Percentiles rank a stretch among this genome's conserved stretches.
Conservation (phyloP, 139 green algal genomes). For the Micromonas pusilla region DNA sequence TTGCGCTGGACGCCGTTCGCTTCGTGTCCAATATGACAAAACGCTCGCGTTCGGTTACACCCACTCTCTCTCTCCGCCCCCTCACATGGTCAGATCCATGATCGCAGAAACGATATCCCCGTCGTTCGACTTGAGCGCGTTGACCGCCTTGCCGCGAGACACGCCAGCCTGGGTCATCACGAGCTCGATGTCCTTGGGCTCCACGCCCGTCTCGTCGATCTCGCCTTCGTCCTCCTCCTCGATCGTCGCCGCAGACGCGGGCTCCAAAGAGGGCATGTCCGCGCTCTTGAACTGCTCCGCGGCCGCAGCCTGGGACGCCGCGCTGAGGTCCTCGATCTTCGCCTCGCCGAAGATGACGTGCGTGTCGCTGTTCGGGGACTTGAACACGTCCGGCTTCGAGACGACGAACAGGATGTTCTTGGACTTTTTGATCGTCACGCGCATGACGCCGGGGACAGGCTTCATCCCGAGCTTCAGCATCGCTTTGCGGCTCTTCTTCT, state of each 20-base stretch:
- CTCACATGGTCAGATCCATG: conserved; percentile 85
- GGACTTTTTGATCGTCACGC: conserved; percentile 96
- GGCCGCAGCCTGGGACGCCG: conserved; percentile 63
- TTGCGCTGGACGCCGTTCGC: too few relatives aligned
- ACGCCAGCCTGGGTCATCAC: conserved; percentile 96
- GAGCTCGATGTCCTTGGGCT: conserved; percentile 98
- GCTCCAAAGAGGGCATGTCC: conserved; percentile 22
- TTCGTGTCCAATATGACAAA: too few relatives aligned
- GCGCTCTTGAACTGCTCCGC: conserved; percentile 77
- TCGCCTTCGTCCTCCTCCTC: conserved; percentile 73
- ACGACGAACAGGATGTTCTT: conserved; percentile 99
- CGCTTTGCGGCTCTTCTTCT: conserved; percentile 98
- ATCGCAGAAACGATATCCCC: conserved; percentile 96
- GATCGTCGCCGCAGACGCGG: not conserved
- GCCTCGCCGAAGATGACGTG: conserved; percentile 99
- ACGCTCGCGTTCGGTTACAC: too few relatives aligned
- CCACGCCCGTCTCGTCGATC: conserved; percentile 89
- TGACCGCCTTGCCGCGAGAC: conserved; percentile 75
- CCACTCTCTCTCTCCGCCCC: too few relatives aligned
- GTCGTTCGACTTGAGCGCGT: conserved; percentile 81
- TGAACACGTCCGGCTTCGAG: conserved; percentile 92
- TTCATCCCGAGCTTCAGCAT: conserved; percentile 99
- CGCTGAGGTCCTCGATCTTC: conserved; percentile 96
- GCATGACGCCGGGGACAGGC: conserved; percentile 74
- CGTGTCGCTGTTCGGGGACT: conserved; percentile 87